Evolutionary conservation across 1,139 yeast genomes (phyloP).

Genomic region (Yamadazyma friedrichii): DNA sequence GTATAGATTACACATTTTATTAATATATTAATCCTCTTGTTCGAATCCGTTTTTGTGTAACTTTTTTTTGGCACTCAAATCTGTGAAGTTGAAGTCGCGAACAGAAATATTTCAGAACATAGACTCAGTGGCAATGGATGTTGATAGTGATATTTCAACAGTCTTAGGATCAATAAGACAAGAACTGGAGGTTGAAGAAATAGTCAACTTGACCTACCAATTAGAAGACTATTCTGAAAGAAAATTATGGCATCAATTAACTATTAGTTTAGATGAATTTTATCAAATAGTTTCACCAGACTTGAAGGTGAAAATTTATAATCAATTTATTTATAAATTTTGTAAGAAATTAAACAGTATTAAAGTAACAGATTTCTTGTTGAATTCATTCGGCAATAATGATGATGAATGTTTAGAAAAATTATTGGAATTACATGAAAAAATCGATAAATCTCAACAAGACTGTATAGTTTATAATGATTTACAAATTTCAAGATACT

Average conservation of each 20-base stretch:
- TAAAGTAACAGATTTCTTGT: constrained; percentile 72
- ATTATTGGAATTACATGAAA: constrained; percentile 42
- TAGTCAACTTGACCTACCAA: constrained; percentile 63
- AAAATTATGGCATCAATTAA: constrained; percentile 76
- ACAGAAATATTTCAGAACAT: not conserved
- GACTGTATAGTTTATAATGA: constrained; percentile 59
- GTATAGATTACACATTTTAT: too few relatives aligned
- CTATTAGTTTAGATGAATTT: constrained; percentile 62
- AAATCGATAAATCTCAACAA: constrained; percentile 26
- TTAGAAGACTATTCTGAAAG: constrained; percentile 88
- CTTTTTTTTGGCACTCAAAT: not conserved
- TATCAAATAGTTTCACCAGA: constrained; percentile 41
- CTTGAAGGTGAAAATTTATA: constrained; percentile 66
- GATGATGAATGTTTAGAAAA: constrained; percentile 48
- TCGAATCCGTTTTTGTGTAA: not conserved
- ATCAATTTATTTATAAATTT: constrained; percentile 66
- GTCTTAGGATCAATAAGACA: constrained; percentile 69
- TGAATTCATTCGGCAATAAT: constrained; percentile 52
- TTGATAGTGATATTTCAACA: constrained; percentile 53
- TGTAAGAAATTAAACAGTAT: constrained; percentile 74
- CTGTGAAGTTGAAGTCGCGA: not conserved
- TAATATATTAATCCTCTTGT: too few relatives aligned
- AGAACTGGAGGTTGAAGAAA: constrained; percentile 63
- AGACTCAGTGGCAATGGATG: constrained; percentile 28
- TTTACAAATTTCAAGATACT: constrained; percentile 75